These are phyloP conservation scores for Chalciporus chontae DNA, from an alignment of 768 basidiomycete species.

Conservation along the genomic window DNA sequence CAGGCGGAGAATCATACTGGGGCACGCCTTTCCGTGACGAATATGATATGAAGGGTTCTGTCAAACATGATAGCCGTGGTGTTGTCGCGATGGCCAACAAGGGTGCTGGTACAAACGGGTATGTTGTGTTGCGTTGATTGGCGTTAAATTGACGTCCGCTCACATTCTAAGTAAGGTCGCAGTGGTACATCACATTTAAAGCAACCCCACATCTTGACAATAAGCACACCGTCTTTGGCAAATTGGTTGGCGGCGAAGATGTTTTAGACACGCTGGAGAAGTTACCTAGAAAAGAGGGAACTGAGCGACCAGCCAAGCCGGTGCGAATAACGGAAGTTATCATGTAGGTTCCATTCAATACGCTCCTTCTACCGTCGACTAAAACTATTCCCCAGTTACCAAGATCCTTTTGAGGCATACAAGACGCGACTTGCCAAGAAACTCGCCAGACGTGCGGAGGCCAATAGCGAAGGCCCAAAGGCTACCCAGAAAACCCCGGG, in stretches of 20 bases:
- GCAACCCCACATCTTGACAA: constrained; percentile 82
- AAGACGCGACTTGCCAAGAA: constrained; percentile 79
- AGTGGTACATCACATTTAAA: constrained; percentile 91
- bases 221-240: constrained; percentile 96
- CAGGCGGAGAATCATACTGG: constrained; percentile 92
- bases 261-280: constrained; percentile 82
- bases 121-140: constrained; percentile 22
- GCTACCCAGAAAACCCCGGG: constrained; percentile 51
- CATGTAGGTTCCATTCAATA: constrained; percentile 55
- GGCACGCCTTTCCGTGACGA: constrained; percentile 96
- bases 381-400: constrained; percentile 50
- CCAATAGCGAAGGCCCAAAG: constrained; percentile 29
- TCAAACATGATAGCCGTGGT: constrained; percentile 82
- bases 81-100: constrained; percentile 94
- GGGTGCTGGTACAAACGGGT: constrained; percentile 88
- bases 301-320: constrained; percentile 82
- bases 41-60: constrained; percentile 82
- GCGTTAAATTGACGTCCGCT: background rate
- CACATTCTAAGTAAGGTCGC: constrained; percentile 53
- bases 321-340: constrained; percentile 83
- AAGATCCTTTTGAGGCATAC: constrained; percentile 95
- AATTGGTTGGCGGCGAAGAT: constrained; percentile 93
- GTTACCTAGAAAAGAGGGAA: constrained; percentile 75
- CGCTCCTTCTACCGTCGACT: background rate
- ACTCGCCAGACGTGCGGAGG: constrained; percentile 44